Percentiles rank a stretch among this genome's conserved stretches.
phyloP scores from a whole-genome alignment of 495 filamentous ascomycete species.

The Neurospora intermedia region DNA sequence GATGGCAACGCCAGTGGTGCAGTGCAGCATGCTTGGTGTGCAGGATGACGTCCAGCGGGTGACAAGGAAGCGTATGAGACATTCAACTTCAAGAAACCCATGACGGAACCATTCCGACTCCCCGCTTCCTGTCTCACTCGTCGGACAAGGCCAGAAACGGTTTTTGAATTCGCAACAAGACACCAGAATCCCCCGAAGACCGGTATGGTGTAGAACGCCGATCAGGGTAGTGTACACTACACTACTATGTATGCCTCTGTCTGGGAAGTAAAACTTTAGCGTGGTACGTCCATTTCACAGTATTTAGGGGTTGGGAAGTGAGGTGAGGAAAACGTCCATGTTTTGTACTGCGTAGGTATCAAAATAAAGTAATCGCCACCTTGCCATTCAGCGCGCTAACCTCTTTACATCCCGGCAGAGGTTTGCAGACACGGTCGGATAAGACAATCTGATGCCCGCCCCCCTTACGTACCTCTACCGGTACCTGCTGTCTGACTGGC shows the following conservation, averaged over 20 bases:
- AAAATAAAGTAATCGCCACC: no score
- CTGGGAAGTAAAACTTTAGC: no score
- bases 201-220: neutral
- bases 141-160: neutral
- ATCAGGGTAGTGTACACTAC: neutral
- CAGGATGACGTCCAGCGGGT: neutral
- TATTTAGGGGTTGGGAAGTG: no score
- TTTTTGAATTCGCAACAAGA: neutral
- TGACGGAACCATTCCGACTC: neutral
- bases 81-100: neutral
- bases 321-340: no score
- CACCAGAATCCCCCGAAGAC: neutral
- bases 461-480: neutral
- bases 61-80: neutral
- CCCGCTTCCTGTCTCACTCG: neutral
- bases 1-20: neutral
- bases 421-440: neutral
- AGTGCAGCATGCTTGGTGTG: neutral
- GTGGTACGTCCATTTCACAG: no score
- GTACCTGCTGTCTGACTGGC: neutral
- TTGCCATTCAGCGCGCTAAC: no score
- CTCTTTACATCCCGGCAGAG: no score
- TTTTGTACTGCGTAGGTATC: no score
- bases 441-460: neutral
- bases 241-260: no score